Base-by-base conservation (phyloP, 768 basidiomycete genomes). In the Hysterangium stoloniferum region DNA sequence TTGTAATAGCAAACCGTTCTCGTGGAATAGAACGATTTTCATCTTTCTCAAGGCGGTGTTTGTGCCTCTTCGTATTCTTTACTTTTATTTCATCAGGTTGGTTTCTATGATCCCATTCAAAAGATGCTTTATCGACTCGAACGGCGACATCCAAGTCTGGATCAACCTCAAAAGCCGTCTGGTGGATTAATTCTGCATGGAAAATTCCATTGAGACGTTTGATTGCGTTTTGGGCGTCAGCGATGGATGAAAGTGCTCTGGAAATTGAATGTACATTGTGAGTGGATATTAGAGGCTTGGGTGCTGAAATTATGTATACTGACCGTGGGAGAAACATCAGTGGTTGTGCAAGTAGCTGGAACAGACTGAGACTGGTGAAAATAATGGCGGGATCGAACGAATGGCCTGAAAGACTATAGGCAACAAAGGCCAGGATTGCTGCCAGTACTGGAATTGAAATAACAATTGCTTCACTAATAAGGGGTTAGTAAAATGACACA, bases 201-300 rank as follows among this genome's bases (percentile, higher is more conserved):
- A 82, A 83, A 1, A 83, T 66, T 15, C 59, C 59, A 5, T 63
- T 62, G 0, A 83, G 65, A 12, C 84, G 74, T 17, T 64, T 60
- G 28, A 86, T 63, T 0, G 84, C 84, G 59, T 76, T 84, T 49
- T 71, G 68, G 1, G 82, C 83, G 58, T 87, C 84, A 0, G 79
- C 73, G 33, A 77, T 76, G 7, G 77, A 73, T 8, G 81, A 80
- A 7, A 85, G 65, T 2, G 77, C 76, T 5, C 38, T 41, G n/a
- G n/a, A n/a, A n/a, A n/a, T n/a, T n/a, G n/a, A n/a, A n/a, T n/a
- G n/a, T n/a, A n/a, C n/a, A n/a, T n/a, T n/a, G n/a, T n/a, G n/a
- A n/a, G n/a, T n/a, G n/a, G n/a, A n/a, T n/a, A n/a, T n/a, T 48
- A 28, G 24, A 43, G 62, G 59, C 34, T 61, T 57, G 4, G 65